These are phyloP conservation scores for Wickerhamomyces sp. DNA, from an alignment of 1,139 yeast genomes.

Conservation along the genomic window DNA sequence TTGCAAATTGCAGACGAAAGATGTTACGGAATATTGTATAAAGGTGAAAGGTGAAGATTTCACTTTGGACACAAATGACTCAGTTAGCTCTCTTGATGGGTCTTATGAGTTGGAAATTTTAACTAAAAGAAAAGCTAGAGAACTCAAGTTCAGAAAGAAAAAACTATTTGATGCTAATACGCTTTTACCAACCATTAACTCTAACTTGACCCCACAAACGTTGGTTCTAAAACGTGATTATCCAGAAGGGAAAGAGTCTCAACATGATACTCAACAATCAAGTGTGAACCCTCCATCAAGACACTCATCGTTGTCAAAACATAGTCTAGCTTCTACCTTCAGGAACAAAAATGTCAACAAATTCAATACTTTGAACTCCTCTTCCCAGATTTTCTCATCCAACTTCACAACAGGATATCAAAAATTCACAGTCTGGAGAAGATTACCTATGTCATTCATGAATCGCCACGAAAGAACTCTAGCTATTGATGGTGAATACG, in stretches of 20 bases:
- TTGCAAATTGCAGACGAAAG: constrained; percentile 28
- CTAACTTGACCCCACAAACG: constrained; percentile 24
- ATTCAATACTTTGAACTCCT: background rate
- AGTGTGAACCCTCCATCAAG: constrained; percentile 4
- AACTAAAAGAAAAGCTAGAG: constrained; percentile 17
- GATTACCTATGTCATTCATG: constrained; percentile 80
- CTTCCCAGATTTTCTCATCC: constrained; percentile 5
- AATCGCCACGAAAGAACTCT: constrained; percentile 78
- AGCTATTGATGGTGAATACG: constrained; percentile 90
- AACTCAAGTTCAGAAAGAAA: constrained; percentile 15
- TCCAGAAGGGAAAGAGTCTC: background rate
- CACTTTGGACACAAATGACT: constrained; percentile 31
- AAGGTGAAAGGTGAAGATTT: constrained; percentile 27
- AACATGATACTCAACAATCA: background rate
- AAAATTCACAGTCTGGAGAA: constrained; percentile 79
- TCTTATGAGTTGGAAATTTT: constrained; percentile 15
- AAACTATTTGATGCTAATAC: constrained; percentile 10
- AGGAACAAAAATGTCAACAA: constrained; percentile 8
- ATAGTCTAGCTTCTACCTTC: constrained; percentile 16
- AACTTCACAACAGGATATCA: constrained; percentile 30
- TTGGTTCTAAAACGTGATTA: constrained; percentile 9
- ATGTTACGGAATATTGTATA: constrained; percentile 29
- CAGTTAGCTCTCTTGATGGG: constrained; percentile 33
- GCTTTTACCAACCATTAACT: constrained; percentile 22
- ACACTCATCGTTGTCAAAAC: constrained; percentile 14